Evolutionary conservation across 2,329 filamentous ascomycete genomes (phyloP).

Genomic region (Rhynchosporium agropyri): DNA sequence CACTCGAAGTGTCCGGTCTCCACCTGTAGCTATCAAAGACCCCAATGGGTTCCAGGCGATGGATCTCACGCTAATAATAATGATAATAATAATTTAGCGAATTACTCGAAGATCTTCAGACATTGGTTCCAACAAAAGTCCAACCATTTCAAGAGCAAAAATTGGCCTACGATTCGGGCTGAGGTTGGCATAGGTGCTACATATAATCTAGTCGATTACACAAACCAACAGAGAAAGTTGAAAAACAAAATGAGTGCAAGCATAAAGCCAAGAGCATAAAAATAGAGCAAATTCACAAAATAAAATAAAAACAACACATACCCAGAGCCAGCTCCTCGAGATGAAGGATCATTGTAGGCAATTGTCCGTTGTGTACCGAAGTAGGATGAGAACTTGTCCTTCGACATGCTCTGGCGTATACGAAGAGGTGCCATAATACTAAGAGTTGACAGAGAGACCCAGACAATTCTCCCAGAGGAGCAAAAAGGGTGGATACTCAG

Average conservation of each 20-base stretch:
- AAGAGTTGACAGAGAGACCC: background rate
- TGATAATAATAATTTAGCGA: constrained; percentile 18
- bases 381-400: constrained; percentile 67
- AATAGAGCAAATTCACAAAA: background rate
- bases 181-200: background rate
- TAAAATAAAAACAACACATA: constrained; percentile 44
- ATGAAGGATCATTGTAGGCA: constrained; percentile 64
- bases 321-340: constrained; percentile 58
- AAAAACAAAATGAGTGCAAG: background rate
- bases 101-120: background rate
- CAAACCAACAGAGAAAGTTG: background rate
- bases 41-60: constrained; percentile 90
- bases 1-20: constrained; percentile 71
- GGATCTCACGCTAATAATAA: constrained; percentile 63
- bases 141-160: background rate
- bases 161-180: background rate
- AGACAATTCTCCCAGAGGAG: background rate
- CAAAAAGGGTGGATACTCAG: background rate
- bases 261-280: no score
- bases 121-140: no score
- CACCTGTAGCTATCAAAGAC: constrained; percentile 79
- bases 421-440: constrained; percentile 38
- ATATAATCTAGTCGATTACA: no score
- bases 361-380: constrained; percentile 72
- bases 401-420: constrained; percentile 61